A percentile compares a stretch with the other conserved stretches of the same genome.
These are phyloP conservation scores for Solanum habrochaites DNA, from an alignment of 257 asterid species.

Conservation along the genomic window DNA sequence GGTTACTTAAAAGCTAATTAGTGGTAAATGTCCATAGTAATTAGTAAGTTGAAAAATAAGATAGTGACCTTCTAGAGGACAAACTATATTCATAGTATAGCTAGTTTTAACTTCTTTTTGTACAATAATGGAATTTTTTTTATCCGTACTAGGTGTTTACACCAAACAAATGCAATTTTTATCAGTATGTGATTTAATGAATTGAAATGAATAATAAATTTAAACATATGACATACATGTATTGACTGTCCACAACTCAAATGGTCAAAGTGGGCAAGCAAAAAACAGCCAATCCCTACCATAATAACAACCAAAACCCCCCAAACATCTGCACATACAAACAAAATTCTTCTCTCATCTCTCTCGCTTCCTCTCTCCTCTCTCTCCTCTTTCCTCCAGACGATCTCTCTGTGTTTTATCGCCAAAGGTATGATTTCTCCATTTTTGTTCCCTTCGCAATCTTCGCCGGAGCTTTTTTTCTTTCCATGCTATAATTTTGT, in stretches of 20 bases:
- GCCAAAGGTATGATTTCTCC: neutral
- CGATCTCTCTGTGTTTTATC: neutral
- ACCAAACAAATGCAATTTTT: too few relatives aligned
- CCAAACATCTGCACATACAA: neutral
- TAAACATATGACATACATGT: neutral
- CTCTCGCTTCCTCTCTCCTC: too few relatives aligned
- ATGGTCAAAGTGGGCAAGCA: neutral
- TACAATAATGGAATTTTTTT: neutral
- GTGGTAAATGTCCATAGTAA: neutral
- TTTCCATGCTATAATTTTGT: neutral
- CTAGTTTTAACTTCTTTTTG: neutral
- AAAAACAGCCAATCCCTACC: neutral
- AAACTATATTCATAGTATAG: neutral
- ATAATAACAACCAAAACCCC: neutral
- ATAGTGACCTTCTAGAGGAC: neutral
- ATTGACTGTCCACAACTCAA: neutral
- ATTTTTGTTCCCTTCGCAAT: neutral
- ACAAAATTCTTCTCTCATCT: neutral
- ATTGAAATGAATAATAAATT: too few relatives aligned
- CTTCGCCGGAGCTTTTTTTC: neutral
- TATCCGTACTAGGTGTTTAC: too few relatives aligned
- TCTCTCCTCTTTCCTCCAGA: neutral
- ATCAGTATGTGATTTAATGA: too few relatives aligned
- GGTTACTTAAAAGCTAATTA: neutral
- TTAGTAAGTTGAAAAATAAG: neutral